Evolutionary conservation across 2,329 filamentous ascomycete genomes (phyloP).

Genomic region (Diplodia mutila): DNA sequence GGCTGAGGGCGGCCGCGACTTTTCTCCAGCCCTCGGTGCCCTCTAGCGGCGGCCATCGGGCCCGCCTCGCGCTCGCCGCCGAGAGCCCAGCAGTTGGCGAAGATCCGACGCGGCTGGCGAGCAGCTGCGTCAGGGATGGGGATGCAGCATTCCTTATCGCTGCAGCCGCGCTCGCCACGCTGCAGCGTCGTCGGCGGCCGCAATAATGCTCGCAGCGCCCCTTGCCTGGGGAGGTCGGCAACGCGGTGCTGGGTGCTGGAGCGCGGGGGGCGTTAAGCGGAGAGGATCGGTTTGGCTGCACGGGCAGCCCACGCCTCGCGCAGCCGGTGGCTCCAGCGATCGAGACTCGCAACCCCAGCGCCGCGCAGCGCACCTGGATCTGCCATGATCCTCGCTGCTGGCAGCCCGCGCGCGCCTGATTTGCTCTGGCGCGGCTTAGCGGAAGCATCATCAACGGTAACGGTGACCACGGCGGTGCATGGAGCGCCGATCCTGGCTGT

Average conservation of each 20-base stretch:
- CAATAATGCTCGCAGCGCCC: constrained; percentile 8
- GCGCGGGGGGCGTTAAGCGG: constrained; percentile 10
- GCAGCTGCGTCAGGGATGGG: constrained; percentile 13
- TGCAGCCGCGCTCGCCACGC: constrained; percentile 21
- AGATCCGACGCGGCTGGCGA: neutral
- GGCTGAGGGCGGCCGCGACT: neutral
- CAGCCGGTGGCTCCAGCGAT: constrained; percentile 22
- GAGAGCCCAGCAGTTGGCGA: neutral
- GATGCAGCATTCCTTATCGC: constrained; percentile 21
- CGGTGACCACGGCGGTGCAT: constrained; percentile 21
- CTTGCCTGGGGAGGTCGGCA: neutral
- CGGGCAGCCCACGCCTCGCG: constrained; percentile 20
- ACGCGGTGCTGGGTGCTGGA: neutral
- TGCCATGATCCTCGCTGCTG: constrained; percentile 24
- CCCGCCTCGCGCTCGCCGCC: too few species aligned
- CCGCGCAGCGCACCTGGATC: constrained; percentile 21
- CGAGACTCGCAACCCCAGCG: constrained; percentile 21
- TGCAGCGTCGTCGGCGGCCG: neutral
- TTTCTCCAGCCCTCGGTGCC: neutral
- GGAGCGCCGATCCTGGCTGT: constrained; percentile 23
- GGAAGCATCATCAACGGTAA: constrained; percentile 23
- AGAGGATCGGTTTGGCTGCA: constrained; percentile 14
- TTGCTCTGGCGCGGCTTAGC: constrained; percentile 22
- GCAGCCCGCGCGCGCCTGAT: constrained; percentile 20
- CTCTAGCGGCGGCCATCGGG: neutral